Conservation (phyloP, 331 rosid species). For the Rosa hybrid region DNA sequence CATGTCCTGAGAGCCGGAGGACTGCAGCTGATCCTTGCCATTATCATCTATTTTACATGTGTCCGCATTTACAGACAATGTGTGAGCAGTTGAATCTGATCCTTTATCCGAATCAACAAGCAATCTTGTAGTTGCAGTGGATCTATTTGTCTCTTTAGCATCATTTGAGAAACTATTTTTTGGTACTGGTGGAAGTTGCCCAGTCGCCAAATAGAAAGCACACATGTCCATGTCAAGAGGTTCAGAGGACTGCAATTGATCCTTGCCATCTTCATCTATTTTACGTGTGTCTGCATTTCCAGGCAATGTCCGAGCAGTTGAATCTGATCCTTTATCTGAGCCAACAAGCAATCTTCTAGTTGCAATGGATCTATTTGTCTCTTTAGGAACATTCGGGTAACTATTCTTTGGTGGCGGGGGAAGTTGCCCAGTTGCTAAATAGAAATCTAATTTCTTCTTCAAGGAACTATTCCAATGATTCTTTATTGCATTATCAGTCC, state of each 20-base stretch:
- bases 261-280: constrained; percentile 57
- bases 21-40: constrained; percentile 64
- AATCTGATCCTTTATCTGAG: constrained; percentile 55
- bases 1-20: constrained; percentile 54
- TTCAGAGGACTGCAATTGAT: constrained; percentile 57
- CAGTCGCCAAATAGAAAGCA: constrained; percentile 5
- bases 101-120: constrained; percentile 54
- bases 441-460: constrained; percentile 90
- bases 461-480: constrained; percentile 99
- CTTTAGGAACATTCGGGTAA: constrained; percentile 60
- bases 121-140: constrained; percentile 44
- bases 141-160: constrained; percentile 56
- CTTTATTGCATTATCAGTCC: constrained; percentile 98
- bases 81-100: constrained; percentile 58
- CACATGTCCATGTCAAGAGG: constrained; percentile 10
- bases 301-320: constrained; percentile 62
- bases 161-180: constrained; percentile 55
- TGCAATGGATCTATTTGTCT: constrained; percentile 49
- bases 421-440: constrained; percentile 85
- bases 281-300: constrained; percentile 54
- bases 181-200: constrained; percentile 58
- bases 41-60: constrained; percentile 48
- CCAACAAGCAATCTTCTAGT: constrained; percentile 42
- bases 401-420: constrained; percentile 74
- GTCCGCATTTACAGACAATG: constrained; percentile 70